Conservation (phyloP, 805 yeast species). For the Ogataea trehalophila region DNA sequence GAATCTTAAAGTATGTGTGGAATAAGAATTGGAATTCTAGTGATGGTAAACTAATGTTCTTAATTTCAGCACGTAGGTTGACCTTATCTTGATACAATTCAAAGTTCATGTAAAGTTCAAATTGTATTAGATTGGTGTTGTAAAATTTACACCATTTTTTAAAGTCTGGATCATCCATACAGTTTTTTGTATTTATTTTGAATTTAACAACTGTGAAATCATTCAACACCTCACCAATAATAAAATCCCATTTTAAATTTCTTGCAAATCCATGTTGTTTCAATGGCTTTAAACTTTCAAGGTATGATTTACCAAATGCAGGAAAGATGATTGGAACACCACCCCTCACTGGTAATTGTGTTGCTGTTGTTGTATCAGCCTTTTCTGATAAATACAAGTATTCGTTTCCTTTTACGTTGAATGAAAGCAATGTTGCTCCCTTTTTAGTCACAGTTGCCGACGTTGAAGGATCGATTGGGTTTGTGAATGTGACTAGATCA, state of each 20-base stretch:
- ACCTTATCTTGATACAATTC: constrained; percentile 6
- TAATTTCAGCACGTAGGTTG: constrained; percentile 4
- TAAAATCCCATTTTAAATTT: constrained; percentile 16
- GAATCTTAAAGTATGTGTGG: constrained; percentile 18
- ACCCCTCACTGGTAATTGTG: constrained; percentile 15
- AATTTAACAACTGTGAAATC: constrained; percentile 13
- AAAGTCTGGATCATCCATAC: constrained; percentile 4
- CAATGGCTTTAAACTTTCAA: constrained; percentile 11
- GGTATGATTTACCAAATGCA: constrained; percentile 17
- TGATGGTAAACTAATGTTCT: constrained; percentile 6
- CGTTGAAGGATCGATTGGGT: constrained; percentile 3
- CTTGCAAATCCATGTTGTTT: constrained; percentile 22
- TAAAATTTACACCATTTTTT: constrained; percentile 13
- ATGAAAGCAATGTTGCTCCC: constrained; percentile 17
- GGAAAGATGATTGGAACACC: constrained; percentile 20
- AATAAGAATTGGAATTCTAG: constrained; percentile 18
- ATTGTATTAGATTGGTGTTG: constrained; percentile 5
- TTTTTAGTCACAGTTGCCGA: constrained; percentile 11
- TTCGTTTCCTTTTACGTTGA: constrained; percentile 9
- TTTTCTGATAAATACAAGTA: constrained; percentile 13
- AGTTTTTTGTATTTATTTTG: constrained; percentile 4
- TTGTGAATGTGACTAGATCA: constrained; percentile 9
- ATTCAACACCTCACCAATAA: constrained; percentile 14
- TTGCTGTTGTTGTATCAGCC: constrained; percentile 8
- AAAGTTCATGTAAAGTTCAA: constrained; percentile 9